Percentiles rank a stretch among this genome's conserved stretches.
Evolutionary conservation across 306 rosid genomes (phyloP).

Genomic region (Trifolium dubium): DNA sequence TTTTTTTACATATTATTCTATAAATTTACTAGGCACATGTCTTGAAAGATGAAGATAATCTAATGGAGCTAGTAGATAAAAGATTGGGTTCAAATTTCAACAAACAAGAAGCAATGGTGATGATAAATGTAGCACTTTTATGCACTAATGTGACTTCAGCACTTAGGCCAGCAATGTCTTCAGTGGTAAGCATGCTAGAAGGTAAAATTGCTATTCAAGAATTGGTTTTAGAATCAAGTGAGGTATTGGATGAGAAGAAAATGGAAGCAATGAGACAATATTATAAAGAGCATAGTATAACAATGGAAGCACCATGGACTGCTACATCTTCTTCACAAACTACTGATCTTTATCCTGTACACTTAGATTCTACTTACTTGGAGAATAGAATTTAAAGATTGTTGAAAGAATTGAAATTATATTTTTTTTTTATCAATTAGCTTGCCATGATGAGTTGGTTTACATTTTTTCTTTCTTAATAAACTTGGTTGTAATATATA

Average conservation of each 20-base stretch:
- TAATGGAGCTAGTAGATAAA: constrained; percentile 14
- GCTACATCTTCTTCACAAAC: constrained; percentile 21
- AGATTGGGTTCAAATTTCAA: constrained; percentile 46
- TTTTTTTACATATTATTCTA: not conserved
- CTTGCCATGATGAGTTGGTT: not conserved
- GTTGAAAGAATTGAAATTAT: not conserved
- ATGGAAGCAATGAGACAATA: constrained; percentile 28
- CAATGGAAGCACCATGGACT: constrained; percentile 12
- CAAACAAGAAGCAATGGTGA: constrained; percentile 42
- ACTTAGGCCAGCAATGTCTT: constrained; percentile 47
- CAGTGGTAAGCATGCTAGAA: constrained; percentile 46
- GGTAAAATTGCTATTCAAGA: constrained; percentile 25
- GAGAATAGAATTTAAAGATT: not conserved
- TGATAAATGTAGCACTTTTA: constrained; percentile 51
- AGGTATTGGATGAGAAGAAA: constrained; percentile 18
- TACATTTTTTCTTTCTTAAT: not conserved
- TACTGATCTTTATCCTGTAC: constrained; percentile 25
- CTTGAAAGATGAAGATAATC: constrained; percentile 22
- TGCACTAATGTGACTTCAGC: constrained; percentile 46
- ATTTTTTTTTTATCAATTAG: not conserved
- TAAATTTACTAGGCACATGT: constrained; percentile 39
- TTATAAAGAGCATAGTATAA: constrained; percentile 5
- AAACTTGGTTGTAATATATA: not conserved
- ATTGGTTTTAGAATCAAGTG: constrained; percentile 9
- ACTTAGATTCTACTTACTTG: constrained; percentile 26